Percentiles rank a stretch among this genome's conserved stretches.
Evolutionary conservation across 1,284 basidiomycete genomes (phyloP).

Genomic region (Cryptococcus deneoformans): DNA sequence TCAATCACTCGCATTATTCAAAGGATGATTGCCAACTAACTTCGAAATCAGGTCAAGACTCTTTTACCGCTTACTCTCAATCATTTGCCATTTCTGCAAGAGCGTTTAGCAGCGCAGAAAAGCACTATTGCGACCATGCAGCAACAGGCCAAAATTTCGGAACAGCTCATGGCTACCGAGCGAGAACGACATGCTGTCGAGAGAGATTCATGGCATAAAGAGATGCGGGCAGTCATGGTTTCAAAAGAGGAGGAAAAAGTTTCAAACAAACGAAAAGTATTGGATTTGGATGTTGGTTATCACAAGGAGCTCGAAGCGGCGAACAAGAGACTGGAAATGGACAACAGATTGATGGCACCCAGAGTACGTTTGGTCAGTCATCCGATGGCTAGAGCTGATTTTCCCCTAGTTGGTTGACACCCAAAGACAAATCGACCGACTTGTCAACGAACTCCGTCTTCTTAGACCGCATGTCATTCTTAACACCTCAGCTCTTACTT

Average conservation of each 20-base stretch:
- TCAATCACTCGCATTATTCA: neutral
- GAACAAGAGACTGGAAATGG: constrained; percentile 48
- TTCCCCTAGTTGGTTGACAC: constrained; percentile 39
- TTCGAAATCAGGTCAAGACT: constrained; percentile 25
- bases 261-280: constrained; percentile 29
- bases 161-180: constrained; percentile 29
- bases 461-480: constrained; percentile 44
- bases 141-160: constrained; percentile 32
- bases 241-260: constrained; percentile 32
- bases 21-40: neutral
- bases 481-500: constrained; percentile 16
- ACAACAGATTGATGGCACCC: constrained; percentile 47
- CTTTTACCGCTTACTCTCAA: constrained; percentile 24
- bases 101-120: constrained; percentile 36
- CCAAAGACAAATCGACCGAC: constrained; percentile 45
- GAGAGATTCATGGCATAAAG: constrained; percentile 36
- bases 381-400: neutral
- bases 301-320: constrained; percentile 47
- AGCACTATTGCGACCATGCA: constrained; percentile 42
- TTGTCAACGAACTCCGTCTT: constrained; percentile 45
- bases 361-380: constrained; percentile 23
- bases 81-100: constrained; percentile 31
- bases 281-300: constrained; percentile 46
- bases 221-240: constrained; percentile 33
- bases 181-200: constrained; percentile 37